Conservation (phyloP, 140 eudicot genomes). For the Ambrosia hybrid region DNA sequence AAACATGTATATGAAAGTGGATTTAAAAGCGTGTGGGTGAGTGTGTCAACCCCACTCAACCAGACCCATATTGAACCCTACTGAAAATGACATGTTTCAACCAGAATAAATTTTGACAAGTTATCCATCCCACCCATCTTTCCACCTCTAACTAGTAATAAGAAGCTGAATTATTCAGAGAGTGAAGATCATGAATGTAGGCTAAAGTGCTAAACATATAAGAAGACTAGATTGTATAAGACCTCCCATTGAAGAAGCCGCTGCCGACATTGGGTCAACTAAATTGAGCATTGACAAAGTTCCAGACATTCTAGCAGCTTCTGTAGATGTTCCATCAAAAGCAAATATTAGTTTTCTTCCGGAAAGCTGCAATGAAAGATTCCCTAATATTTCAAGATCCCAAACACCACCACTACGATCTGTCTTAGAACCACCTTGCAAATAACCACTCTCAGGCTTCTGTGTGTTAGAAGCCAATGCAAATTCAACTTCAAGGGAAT, state of each 20-base stretch:
- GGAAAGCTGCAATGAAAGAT: conserved; percentile 80
- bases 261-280: conserved; percentile 97
- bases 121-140: neutral
- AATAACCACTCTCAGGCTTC: conserved; percentile 60
- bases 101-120: neutral
- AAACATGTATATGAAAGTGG: neutral
- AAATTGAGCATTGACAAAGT: conserved; percentile 85
- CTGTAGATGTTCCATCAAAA: conserved; percentile 92
- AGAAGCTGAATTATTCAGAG: conserved; percentile 21
- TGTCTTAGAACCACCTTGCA: conserved; percentile 54
- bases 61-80: neutral
- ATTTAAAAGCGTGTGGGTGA: neutral
- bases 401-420: conserved; percentile 90
- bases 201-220: neutral
- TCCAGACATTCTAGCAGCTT: conserved; percentile 72
- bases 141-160: neutral
- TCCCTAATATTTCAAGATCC: conserved; percentile 87
- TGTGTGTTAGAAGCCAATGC: conserved; percentile 55
- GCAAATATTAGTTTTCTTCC: conserved; percentile 93
- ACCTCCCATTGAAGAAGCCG: conserved; percentile 99
- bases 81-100: neutral
- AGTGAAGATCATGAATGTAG: conserved; percentile 9
- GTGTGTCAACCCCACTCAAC: neutral
- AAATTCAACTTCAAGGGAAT: conserved; percentile 80
- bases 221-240: conserved; percentile 10